Evolutionary conservation across 768 basidiomycete genomes (phyloP), one percentile per base, ranked within the genome.

Genomic region (Mycena vitilis): DNA sequence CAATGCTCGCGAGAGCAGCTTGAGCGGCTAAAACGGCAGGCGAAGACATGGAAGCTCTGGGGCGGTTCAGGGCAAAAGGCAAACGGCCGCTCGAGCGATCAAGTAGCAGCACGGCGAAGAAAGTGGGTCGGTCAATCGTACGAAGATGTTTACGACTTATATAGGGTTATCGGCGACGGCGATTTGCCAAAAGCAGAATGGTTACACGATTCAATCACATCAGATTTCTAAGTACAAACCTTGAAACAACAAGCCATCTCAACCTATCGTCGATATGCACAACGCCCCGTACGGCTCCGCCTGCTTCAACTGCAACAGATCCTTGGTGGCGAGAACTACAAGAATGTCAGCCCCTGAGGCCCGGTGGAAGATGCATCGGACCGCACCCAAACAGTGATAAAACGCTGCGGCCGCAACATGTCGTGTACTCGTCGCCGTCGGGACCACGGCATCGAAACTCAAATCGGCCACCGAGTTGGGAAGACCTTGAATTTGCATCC

Each of bases 361-460:
- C 23, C 15, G 2, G 72, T 78, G 42, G 25, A 45, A n/a, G 40
- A 48, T 9, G 22, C 9, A 8, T 45, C 59, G 42, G 16, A 48
- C 60, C 34, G 66, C 38, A 94, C 94, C 93, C 49, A 95, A 84
- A 75, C 93, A 94, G 71, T 95, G 93, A 77, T 95, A 94, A 76
- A 95, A 90, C 5, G 89, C 94, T 18, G 91, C 88, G 11, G 94
- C 89, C 12, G 92, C 94, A 44, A 95, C 91, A 74, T 90, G 92
- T 12, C 87, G 84, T 5, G 91, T 92, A 72, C 90, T 93, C 1
- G 90, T 87, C 51, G 79, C 75, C 69, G 80, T 85, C 12, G 92
- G 93, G 12, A 89, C 91, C 40, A 95, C 83, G 38, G 82, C 84
- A 65, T 91, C 87, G 74, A 95, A 93, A 12, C 79, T 82, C 40